phyloP scores from a whole-genome alignment of 352 stramenopile genomes.

The Phytophthora europaea region DNA sequence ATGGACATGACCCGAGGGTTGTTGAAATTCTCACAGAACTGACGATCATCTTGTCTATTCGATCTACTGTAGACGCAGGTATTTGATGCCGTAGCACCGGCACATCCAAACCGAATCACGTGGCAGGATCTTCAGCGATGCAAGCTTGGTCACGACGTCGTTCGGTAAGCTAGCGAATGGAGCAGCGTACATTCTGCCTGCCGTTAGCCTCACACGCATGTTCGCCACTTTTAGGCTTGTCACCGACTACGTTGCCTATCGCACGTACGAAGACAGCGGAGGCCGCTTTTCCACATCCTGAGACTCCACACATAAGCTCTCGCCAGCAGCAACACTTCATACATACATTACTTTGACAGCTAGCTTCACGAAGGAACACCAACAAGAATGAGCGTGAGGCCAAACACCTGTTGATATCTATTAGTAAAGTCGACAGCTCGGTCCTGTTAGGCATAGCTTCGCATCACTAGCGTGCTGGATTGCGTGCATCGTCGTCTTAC shows the following conservation, averaged over 20 bases:
- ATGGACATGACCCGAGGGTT: background rate
- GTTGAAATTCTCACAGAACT: background rate
- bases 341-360: background rate
- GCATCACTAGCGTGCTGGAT: slow-evolving; percentile 18
- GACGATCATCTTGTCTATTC: background rate
- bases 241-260: slow-evolving; percentile 69
- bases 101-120: slow-evolving; percentile 53
- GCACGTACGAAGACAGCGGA: slow-evolving; percentile 58
- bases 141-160: slow-evolving; percentile 59
- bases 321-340: background rate
- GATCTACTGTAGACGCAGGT: slow-evolving; percentile 56
- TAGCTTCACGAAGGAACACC: background rate
- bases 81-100: slow-evolving; percentile 65
- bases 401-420: slow-evolving; percentile 44
- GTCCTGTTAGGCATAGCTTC: slow-evolving; percentile 9
- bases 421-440: slow-evolving; percentile 35
- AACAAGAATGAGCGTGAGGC: slow-evolving; percentile 16
- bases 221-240: slow-evolving; percentile 44
- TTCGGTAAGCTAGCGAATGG: slow-evolving; percentile 32
- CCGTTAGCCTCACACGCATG: background rate
- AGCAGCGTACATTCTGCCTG: background rate
- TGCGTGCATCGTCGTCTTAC: slow-evolving; percentile 14
- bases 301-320: background rate
- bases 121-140: slow-evolving; percentile 69
- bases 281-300: slow-evolving; percentile 45